Conservation (phyloP, 257 asterid genomes). For the Paraleonurus japonicus region DNA sequence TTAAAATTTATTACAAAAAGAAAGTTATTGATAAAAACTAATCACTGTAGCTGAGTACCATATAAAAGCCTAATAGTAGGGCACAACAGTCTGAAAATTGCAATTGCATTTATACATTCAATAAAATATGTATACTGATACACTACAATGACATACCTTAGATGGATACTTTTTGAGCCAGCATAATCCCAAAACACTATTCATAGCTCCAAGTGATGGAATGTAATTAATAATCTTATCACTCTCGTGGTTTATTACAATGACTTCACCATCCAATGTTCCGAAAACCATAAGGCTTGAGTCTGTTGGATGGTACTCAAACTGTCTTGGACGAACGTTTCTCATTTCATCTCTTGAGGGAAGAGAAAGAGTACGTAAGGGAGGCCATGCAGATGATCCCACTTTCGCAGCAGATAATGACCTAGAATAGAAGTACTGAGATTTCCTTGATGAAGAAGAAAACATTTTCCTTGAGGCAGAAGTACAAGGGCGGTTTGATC, state of each 20-base stretch:
- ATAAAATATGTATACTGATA: not conserved
- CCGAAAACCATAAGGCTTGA: conserved; percentile 94
- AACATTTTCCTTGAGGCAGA: conserved; percentile 38
- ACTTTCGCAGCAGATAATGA: conserved; percentile 83
- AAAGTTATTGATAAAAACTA: not conserved
- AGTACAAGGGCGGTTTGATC: conserved; percentile 41
- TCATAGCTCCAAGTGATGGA: conserved; percentile 89
- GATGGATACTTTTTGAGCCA: conserved; percentile 83
- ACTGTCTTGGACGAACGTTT: conserved; percentile 83
- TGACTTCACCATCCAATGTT: conserved; percentile 90
- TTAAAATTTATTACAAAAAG: conserved; percentile 2
- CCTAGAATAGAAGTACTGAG: conserved; percentile 71
- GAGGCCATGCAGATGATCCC: conserved; percentile 83
- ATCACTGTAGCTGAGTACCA: not conserved
- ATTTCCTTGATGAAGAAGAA: conserved; percentile 38
- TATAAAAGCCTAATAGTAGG: not conserved
- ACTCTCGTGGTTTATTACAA: conserved; percentile 80
- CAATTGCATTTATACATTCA: conserved; percentile 12
- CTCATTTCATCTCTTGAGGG: conserved; percentile 59
- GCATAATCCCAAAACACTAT: conserved; percentile 84
- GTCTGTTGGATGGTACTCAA: conserved; percentile 95
- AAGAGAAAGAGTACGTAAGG: conserved; percentile 64
- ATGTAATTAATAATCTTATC: conserved; percentile 66
- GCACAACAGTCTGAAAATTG: not conserved
- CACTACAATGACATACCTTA: conserved; percentile 49